Evolutionary conservation across 2,329 filamentous ascomycete species (phyloP), one percentile per base, ranked within the genome.

Genomic region (Fusarium virguliforme): DNA sequence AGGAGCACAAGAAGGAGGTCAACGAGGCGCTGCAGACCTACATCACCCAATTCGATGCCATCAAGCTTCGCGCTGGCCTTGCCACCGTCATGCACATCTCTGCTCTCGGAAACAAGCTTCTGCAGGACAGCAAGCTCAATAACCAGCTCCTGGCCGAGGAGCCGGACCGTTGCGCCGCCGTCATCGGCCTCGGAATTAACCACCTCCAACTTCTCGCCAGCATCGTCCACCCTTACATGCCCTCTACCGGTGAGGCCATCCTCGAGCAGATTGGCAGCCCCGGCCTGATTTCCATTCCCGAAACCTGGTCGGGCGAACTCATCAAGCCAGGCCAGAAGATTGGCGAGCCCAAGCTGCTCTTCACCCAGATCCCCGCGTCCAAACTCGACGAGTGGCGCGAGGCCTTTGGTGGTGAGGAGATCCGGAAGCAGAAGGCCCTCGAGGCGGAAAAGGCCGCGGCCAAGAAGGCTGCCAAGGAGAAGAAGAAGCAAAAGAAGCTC

Each of bases 341-440:
- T 70, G 93, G 94, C 73, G 91, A 92, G 78, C 90, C 94, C 1
- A 88, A 89, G 71, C 91, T 94, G 43, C 86, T 97, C 34, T 97
- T 97, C 83, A 89, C 89, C n/a, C 88, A 88, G 60, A 97, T 97
- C 77, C 92, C 94, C 71, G 86, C 91, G 9, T 91, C 93, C 80
- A 95, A 95, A 84, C 90, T 92, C 51, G 89, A 92, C 57, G 92
- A 95, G 79, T 97, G 94, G 94, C 90, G 92, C 64, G 89, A 92
- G 69, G 87, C 88, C 73, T 97, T 91, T 74, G 90, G 93, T 70
- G 85, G 86, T n/a, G 84, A 86, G 75, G 85, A 86, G 76, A 85
- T 90, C 41, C 91, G 91, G 76, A 92, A 92, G 76, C 90, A 92
- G 72, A 92, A 92, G 77, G 91, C 89, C 46, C 84, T 86, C 69